Evolutionary conservation across 352 stramenopile genomes (phyloP), one percentile per base, ranked within the genome.

Genomic region (Globisporangium cederbergense): DNA sequence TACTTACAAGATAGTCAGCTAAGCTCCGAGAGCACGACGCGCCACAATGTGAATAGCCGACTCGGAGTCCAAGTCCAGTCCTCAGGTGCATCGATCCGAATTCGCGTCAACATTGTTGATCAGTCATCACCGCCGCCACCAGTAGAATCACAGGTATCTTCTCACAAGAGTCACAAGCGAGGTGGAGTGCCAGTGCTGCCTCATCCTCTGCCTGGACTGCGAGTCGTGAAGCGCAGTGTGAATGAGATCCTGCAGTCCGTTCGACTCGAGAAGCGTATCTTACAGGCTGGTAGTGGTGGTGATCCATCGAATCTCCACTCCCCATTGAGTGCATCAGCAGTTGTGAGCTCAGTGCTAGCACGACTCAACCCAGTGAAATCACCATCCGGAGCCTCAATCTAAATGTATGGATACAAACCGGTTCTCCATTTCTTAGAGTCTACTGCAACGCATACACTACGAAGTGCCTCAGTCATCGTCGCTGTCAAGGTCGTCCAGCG

Each of bases 401-500:
- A 18, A 42, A 6, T 34, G 6, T n/a, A 30, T 53, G 20, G 43
- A 22, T 38, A 25, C 4, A 13, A 34, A 3, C 8, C 13, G n/a
- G 14, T 56, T 56, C 22, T 7, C 4, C 11, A 18, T n/a, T 56
- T 20, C 13, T 36, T 36, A 36, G 32, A 36, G 32, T 8, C 32
- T 14, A 20, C 22, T 25, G 11, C 11, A 40, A 28, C 18, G 34
- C 16, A 36, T 6, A 14, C 10, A 34, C 16, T 57, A 22, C 6
- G 7, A 25, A 22, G 11, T 16, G 1, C 6, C 9, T 83, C 47
- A 95, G 52, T 98, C 91, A 43, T 97, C 89, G 68, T 98, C 91
- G 46, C 85, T 95, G 54, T 95, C 86, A 9, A 97, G 70, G 66
- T 98, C 92, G 61, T 97, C 91, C 11, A 98, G 73, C 3, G 93